These are phyloP conservation scores for Mycena polygramma DNA, from an alignment of 768 basidiomycete species.

Conservation along the genomic window DNA sequence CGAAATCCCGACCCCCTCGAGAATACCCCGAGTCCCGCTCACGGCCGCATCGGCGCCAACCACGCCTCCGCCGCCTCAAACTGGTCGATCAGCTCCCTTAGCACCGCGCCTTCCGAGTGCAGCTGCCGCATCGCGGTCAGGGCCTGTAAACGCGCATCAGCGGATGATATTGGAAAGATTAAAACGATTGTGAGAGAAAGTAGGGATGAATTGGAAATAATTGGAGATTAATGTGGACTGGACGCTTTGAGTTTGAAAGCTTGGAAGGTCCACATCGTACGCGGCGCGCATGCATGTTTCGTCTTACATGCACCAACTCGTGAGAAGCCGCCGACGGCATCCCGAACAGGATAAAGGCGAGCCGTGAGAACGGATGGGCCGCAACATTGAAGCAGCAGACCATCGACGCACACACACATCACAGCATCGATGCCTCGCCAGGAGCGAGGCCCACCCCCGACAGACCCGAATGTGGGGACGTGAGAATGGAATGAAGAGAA, in stretches of 20 bases:
- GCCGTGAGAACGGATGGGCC: too few relatives aligned
- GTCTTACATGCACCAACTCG: too few relatives aligned
- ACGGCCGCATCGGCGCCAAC: slow-evolving; percentile 93
- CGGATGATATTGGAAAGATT: slow-evolving; percentile 41
- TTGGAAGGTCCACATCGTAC: too few relatives aligned
- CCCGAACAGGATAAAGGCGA: too few relatives aligned
- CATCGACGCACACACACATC: too few relatives aligned
- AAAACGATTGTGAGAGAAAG: slow-evolving; percentile 4
- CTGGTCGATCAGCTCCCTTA: slow-evolving; percentile 91
- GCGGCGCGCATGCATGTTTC: too few relatives aligned
- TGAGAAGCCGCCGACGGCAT: too few relatives aligned
- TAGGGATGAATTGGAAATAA: too few relatives aligned
- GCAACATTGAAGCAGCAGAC: too few relatives aligned
- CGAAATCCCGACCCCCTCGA: neutral
- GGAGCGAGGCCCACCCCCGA: too few relatives aligned
- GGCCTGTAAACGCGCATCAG: slow-evolving; percentile 58
- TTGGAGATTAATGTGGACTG: neutral
- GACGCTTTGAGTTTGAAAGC: too few relatives aligned
- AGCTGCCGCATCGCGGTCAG: slow-evolving; percentile 92
- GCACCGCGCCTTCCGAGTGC: slow-evolving; percentile 83
- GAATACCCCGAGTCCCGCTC: slow-evolving; percentile 41
- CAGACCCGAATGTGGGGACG: neutral
- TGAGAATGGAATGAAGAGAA: slow-evolving; percentile 10
- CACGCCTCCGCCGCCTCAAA: slow-evolving; percentile 97
- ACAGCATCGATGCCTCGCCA: too few relatives aligned